These are phyloP conservation scores for Thalassiosira mediterranea DNA, from an alignment of 352 stramenopile genomes.

Conservation along the genomic window DNA sequence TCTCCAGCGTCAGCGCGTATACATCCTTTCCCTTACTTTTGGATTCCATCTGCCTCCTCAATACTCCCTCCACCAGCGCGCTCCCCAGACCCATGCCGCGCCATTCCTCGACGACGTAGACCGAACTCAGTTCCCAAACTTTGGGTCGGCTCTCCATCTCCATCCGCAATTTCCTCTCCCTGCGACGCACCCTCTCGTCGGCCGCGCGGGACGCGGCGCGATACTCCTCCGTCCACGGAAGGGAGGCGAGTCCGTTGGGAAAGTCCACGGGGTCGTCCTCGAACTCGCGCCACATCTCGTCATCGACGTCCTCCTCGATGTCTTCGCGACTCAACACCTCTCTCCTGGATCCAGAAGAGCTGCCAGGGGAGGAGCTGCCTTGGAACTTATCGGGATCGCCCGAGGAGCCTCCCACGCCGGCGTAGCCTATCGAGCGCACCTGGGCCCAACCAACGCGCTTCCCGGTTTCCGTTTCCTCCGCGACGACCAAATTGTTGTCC, in stretches of 20 bases:
- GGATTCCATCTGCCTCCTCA: constrained; percentile 3
- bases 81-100: constrained; percentile 5
- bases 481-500: constrained; percentile 42
- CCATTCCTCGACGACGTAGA: constrained; percentile 26
- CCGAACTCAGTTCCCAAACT: constrained; percentile 52
- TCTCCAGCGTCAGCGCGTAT: constrained; percentile 28
- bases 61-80: constrained; percentile 16
- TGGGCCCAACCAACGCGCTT: constrained; percentile 49
- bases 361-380: constrained; percentile 3
- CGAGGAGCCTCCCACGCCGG: background rate
- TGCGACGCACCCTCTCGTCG: constrained; percentile 13
- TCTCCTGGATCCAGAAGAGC: background rate
- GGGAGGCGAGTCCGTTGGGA: constrained; percentile 38
- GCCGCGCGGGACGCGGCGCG: constrained; percentile 8
- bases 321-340: background rate
- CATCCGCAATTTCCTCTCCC: constrained; percentile 22
- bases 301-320: constrained; percentile 50
- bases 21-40: constrained; percentile 14
- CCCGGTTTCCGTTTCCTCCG: constrained; percentile 27
- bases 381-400: constrained; percentile 19
- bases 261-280: constrained; percentile 46
- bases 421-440: constrained; percentile 45
- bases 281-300: constrained; percentile 60
- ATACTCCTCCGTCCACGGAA: constrained; percentile 63
- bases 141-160: constrained; percentile 16